Conservation (phyloP, 768 basidiomycete genomes). For the Hydnomerulius pinastri region DNA sequence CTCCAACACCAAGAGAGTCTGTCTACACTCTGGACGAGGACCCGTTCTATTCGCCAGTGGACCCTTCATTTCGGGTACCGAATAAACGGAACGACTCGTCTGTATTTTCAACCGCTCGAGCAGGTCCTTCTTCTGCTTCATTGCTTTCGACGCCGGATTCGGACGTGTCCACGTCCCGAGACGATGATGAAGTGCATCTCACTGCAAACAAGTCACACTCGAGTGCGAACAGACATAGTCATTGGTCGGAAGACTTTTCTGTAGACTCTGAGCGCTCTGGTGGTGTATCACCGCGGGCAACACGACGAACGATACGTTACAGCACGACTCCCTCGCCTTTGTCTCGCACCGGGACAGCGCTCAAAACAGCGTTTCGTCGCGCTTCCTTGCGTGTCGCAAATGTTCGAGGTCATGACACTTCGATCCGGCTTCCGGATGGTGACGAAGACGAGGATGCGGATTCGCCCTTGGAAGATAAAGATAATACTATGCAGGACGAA, state of each 20-base stretch:
- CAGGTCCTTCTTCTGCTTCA: constrained; percentile 54
- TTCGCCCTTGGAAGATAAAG: constrained; percentile 36
- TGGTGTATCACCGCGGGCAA: constrained; percentile 39
- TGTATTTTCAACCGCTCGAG: constrained; percentile 44
- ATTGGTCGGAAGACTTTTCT: constrained; percentile 24
- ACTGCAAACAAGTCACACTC: constrained; percentile 51
- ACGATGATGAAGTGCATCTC: constrained; percentile 61
- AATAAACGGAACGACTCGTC: constrained; percentile 23
- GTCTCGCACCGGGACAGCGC: constrained; percentile 58
- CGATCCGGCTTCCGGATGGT: constrained; percentile 54
- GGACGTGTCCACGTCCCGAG: constrained; percentile 44
- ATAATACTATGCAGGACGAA: constrained; percentile 37
- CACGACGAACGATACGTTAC: constrained; percentile 49
- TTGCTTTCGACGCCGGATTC: constrained; percentile 40
- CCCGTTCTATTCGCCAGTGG: constrained; percentile 49
- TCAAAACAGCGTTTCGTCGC: constrained; percentile 59
- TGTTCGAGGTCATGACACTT: constrained; percentile 61
- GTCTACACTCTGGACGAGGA: constrained; percentile 39
- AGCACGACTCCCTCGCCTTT: constrained; percentile 57
- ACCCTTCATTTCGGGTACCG: constrained; percentile 31
- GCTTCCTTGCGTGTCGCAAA: constrained; percentile 84
- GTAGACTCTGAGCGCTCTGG: constrained; percentile 53
- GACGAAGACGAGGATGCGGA: constrained; percentile 36
- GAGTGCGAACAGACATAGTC: constrained; percentile 28
- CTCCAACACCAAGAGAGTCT: constrained; percentile 20